Evolutionary conservation across 257 asterid genomes (phyloP), one percentile per base, ranked within the genome.

Genomic region (Eucommia ulmoides): DNA sequence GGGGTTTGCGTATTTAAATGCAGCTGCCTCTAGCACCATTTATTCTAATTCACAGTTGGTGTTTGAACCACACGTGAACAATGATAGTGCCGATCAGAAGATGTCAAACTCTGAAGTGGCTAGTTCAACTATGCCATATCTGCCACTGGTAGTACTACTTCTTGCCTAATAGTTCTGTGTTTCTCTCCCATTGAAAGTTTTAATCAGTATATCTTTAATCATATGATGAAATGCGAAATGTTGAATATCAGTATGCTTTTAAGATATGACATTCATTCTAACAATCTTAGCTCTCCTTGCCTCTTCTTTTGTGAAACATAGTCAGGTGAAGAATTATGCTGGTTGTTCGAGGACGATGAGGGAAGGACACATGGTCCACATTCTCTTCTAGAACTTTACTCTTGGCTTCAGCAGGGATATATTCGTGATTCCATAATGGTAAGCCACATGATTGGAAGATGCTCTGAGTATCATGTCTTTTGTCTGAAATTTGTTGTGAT

Each of bases 301-400:
- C 9, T 16, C 48, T 2, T 3, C 6, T 8, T 42, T 16, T 41
- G 59, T 58, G 55, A 49, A 54, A 49, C 52, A 53, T 72, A 84
- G 94, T 46, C 63, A 5, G 81, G 71, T 52, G 87, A 83, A 56
- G 86, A 84, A 52, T 64, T 76, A 33, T 86, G 94, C 62, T 91
- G 99, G 99, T 49, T 86, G 59, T 68, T 67, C 64, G 83, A 75
- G 79, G 95, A 83, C 45, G 80, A 69, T 6, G 75, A 78, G 41
- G 96, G 99, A 54, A 65, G 54, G 49, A 81, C 72, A 62, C 96
- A 70, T 22, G 96, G 99, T 57, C 99, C 96, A 0, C 75, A 86
- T 67, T 63, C 95, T 50, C 81, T 86, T 50, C 23, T 59, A 1
- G 93, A 83, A 69, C 93, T 91, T 46, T 58, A 75, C 65, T 73